Percentiles rank a stretch among this genome's conserved stretches.
These are phyloP conservation scores for Xylaria sp. DNA, from an alignment of 2,329 filamentous ascomycete species.

Conservation along the genomic window DNA sequence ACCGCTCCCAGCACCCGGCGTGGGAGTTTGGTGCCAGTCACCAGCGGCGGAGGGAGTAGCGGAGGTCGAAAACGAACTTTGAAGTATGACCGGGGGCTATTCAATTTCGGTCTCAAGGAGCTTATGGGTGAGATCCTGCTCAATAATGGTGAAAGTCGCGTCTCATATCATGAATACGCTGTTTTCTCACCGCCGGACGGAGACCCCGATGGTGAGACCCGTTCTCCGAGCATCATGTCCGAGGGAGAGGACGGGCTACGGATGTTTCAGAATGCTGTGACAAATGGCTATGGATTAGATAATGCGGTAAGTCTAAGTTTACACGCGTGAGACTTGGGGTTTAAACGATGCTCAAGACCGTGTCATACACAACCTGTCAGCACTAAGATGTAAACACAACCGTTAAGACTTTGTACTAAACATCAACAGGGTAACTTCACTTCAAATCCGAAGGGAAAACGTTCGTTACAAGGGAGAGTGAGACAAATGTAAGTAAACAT, in stretches of 20 bases:
- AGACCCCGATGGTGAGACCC: conserved; percentile 30
- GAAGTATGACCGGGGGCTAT: conserved; percentile 36
- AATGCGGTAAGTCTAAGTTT: conserved; percentile 32
- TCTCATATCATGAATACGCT: conserved; percentile 42
- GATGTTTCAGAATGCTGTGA: conserved; percentile 38
- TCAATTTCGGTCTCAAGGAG: conserved; percentile 41
- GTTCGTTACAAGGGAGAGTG: conserved; percentile 34
- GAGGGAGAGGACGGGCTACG: conserved; percentile 36
- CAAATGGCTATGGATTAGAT: conserved; percentile 36
- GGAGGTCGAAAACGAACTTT: conserved; percentile 20
- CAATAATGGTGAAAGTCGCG: conserved; percentile 32
- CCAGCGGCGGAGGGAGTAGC: not conserved
- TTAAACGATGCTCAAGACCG: not conserved
- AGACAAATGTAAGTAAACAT: conserved; percentile 36
- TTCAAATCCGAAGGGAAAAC: conserved; percentile 34
- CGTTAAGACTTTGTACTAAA: not conserved
- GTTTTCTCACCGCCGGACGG: conserved; percentile 34
- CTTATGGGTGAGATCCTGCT: conserved; percentile 37
- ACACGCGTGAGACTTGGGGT: not conserved
- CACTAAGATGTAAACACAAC: not conserved
- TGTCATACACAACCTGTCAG: not conserved
- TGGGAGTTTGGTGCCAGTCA: conserved; percentile 34
- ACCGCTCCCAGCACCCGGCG: conserved; percentile 37
- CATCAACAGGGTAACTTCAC: conserved; percentile 37
- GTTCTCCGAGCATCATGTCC: conserved; percentile 40